Percentiles rank a stretch among this genome's conserved stretches.
Conservation (phyloP, 176 grass and related monocot genomes). For the Oryza brachyantha region DNA sequence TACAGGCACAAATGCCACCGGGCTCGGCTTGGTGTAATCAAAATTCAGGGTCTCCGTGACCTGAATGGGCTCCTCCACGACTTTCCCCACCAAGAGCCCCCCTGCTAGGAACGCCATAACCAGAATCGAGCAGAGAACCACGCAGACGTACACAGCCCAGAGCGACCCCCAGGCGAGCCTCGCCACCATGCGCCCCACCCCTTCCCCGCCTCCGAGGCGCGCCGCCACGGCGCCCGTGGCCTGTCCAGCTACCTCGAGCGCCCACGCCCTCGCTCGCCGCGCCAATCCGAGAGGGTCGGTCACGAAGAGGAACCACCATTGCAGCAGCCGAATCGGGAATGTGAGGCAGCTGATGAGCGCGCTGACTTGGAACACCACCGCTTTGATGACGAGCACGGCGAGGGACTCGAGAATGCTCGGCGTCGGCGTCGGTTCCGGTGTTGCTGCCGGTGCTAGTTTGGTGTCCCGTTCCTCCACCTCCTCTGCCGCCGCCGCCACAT, state of each 20-base stretch:
- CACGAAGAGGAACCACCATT: constrained; percentile 51
- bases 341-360: constrained; percentile 46
- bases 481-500: not conserved
- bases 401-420: constrained; percentile 42
- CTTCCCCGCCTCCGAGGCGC: constrained; percentile 32
- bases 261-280: constrained; percentile 33
- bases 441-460: not conserved
- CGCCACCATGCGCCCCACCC: constrained; percentile 32
- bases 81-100: constrained; percentile 45
- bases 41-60: constrained; percentile 73
- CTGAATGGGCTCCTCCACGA: constrained; percentile 71
- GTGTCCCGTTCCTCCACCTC: not conserved
- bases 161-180: constrained; percentile 64
- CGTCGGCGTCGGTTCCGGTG: not conserved
- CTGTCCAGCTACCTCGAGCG: constrained; percentile 35
- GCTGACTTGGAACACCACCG: constrained; percentile 61
- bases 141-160: constrained; percentile 73
- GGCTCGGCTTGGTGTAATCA: constrained; percentile 85
- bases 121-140: constrained; percentile 56
- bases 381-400: constrained; percentile 54
- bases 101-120: constrained; percentile 64
- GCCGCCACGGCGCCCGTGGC: constrained; percentile 18
- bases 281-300: constrained; percentile 50
- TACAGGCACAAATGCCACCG: constrained; percentile 53
- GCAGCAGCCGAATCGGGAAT: constrained; percentile 69